Evolutionary conservation across 179 eudicot species (phyloP), one percentile per base, ranked within the genome.

Genomic region (Camellia oleifera): DNA sequence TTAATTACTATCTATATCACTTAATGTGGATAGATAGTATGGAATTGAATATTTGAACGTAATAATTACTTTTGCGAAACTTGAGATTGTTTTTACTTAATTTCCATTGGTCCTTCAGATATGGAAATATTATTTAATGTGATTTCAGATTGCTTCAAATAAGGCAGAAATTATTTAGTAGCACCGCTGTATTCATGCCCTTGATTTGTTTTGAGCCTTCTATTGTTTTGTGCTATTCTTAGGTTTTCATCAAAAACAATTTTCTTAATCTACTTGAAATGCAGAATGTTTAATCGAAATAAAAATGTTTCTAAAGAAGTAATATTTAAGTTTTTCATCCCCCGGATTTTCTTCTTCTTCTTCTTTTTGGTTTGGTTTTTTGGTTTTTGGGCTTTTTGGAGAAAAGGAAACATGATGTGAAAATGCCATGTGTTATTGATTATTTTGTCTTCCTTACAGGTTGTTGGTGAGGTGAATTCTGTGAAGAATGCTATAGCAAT

Each of bases 401-500:
- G 63, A 17, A 17, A 12, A 23, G 40, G 42, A 23, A 23, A 23
- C 42, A 20, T 56, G 32, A 15, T 72, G 75, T 72, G 75, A 57
- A 56, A 54, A 23, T 58, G 65, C 23, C 46, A 32, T 56, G 18
- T 56, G 64, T 2, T 74, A 7, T 61, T 58, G 18, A 57, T 63
- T 53, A 65, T 13, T 32, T 14, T 76, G 48, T 79, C 56, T 83
- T 10, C 77, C 53, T 81, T 77, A 46, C 85, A 96, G 99, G 86
- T 96, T 75, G 91, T 94, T 77, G 98, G 99, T 85, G 98, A 94
- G 82, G 69, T 77, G 78, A 81, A 82, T 86, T 85, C 91, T 64
- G 99, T 94, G 77, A 96, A 94, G 86, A 90, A 84, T 79, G 99
- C 99, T 54, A 81, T 96, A 74, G 79, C 90, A 78, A 88, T 85